Percentiles rank a stretch among this genome's conserved stretches.
These are phyloP conservation scores for Diplosphaera chodatii DNA, from an alignment of 139 green algal species.

Conservation along the genomic window DNA sequence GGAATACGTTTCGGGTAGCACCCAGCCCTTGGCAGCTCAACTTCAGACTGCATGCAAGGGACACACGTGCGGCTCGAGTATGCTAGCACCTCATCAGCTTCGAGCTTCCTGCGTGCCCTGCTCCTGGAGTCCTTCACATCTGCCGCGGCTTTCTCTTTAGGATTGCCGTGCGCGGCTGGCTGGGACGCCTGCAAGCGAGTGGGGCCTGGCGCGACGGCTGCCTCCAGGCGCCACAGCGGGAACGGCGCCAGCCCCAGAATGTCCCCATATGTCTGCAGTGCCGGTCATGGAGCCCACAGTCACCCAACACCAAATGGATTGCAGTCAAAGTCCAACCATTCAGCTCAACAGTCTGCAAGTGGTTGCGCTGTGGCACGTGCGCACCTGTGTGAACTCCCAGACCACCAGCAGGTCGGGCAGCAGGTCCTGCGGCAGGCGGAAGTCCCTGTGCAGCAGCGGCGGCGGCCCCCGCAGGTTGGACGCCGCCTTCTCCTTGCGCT, in stretches of 20 bases:
- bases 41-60: too few species aligned
- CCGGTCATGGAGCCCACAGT: too few species aligned
- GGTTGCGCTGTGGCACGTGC: too few species aligned
- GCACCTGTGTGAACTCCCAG: conserved; percentile 57
- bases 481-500: conserved; percentile 29
- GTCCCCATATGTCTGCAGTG: conserved; percentile 47
- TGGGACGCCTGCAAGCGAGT: background rate
- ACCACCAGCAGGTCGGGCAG: conserved; percentile 58
- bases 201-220: conserved; percentile 52
- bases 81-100: too few species aligned
- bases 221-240: conserved; percentile 59
- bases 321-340: too few species aligned
- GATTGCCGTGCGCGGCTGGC: background rate
- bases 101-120: conserved; percentile 11
- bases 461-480: conserved; percentile 34
- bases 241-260: conserved; percentile 64
- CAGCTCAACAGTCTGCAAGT: too few species aligned
- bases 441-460: conserved; percentile 30
- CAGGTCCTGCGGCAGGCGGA: conserved; percentile 33
- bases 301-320: too few species aligned
- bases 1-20: too few species aligned
- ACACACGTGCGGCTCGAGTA: too few species aligned
- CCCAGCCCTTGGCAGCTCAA: too few species aligned
- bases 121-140: conserved; percentile 5
- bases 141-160: background rate